phyloP scores from a whole-genome alignment of 2,329 filamentous ascomycete genomes.

The Aspergillus fructus region DNA sequence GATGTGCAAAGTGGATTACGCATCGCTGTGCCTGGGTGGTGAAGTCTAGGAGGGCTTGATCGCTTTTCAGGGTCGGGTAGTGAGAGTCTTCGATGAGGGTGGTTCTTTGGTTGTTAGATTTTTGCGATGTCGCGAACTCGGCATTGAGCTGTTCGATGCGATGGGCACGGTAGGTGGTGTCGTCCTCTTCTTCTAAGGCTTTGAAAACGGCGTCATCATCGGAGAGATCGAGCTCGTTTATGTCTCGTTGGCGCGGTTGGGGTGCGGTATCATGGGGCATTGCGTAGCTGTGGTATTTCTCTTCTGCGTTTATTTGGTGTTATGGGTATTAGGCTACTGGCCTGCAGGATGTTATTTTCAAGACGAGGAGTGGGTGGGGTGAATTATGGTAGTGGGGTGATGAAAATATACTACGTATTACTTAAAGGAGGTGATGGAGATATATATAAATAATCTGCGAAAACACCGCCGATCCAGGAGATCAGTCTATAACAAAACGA shows the following conservation, averaged over 20 bases:
- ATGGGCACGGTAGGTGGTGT: conserved; percentile 55
- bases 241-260: background rate
- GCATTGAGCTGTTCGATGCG: conserved; percentile 61
- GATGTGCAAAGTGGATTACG: conserved; percentile 64
- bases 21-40: conserved; percentile 59
- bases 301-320: background rate
- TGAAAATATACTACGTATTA: background rate
- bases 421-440: background rate
- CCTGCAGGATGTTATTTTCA: too few relatives aligned
- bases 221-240: background rate
- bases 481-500: background rate
- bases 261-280: conserved; percentile 2
- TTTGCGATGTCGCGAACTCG: conserved; percentile 52
- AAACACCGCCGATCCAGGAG: background rate
- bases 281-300: background rate
- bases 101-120: conserved; percentile 21
- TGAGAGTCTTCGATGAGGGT: conserved; percentile 26
- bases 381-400: background rate
- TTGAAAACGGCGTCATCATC: conserved; percentile 60
- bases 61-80: conserved; percentile 46
- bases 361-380: background rate
- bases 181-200: conserved; percentile 54
- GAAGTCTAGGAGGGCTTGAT: conserved; percentile 60
- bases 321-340: background rate
- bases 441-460: background rate